Evolutionary conservation across 371 early-diverging fungal genomes (phyloP), one percentile per base, ranked within the genome.

Genomic region (Umbelopsis sp.): DNA sequence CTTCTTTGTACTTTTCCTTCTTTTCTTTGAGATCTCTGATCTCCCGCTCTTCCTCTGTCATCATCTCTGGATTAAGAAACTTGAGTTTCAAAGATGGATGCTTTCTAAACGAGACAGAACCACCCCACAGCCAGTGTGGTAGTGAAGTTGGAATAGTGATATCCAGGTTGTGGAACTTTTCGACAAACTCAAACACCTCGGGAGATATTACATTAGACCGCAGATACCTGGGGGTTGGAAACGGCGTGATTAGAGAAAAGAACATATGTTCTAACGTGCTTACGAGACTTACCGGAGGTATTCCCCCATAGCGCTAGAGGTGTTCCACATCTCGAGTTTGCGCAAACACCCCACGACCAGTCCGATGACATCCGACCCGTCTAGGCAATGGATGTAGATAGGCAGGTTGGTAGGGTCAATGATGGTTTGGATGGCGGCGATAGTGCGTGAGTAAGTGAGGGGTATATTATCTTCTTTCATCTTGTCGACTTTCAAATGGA

Each of bases 181-280:
- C 94, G 11, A 97, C 89, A 84, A 97, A 97, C 73, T 93, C 96
- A 57, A 87, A 89, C 66, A 94, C 96, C 73, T 97, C 98, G 0
- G 91, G 82, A 1, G 90, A 86, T 44, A 95, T 87, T 29, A 91
- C 92, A 63, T 88, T 94, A 24, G 93, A 93, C 24, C 91, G 90
- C 65, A 92, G 83, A 63, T 86, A 87, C 44, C 92, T 89, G 48
- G 20, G 1, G 29, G 29, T 22, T 25, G 16, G 37, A 18, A 41
- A 45, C 10, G 44, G 35, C 53, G 24, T 44, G 38, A 41, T 29
- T 2, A 69, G 44, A 1, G 20, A 35, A 16, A 44, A 3, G 35
- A 14, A 38, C 2, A 44, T 6, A 8, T n/a, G 73, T 14, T 22
- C 22, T 2, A 57, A 63, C 20, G 24, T 35, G 45, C 38, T n/a